Percentiles rank a stretch among this genome's conserved stretches.
These are phyloP conservation scores for Debaryomyces coudertii DNA, from an alignment of 1,139 yeast species.

Conservation along the genomic window DNA sequence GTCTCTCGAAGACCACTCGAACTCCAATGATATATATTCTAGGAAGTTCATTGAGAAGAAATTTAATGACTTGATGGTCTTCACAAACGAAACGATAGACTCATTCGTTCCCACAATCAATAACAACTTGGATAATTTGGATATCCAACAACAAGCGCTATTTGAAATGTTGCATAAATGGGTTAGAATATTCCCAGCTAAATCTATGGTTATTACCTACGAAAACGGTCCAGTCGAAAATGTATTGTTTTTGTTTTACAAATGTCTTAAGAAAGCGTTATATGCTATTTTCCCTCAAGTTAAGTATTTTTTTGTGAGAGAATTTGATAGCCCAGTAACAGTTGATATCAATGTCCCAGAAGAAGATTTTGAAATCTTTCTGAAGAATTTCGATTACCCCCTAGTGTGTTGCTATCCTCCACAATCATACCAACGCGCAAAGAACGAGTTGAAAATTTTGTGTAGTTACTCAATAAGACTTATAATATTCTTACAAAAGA, in stretches of 20 bases:
- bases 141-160: slow-evolving; percentile 38
- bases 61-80: slow-evolving; percentile 29
- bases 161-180: slow-evolving; percentile 43
- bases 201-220: slow-evolving; percentile 26
- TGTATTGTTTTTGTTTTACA: slow-evolving; percentile 38
- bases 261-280: slow-evolving; percentile 38
- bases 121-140: slow-evolving; percentile 28
- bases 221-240: slow-evolving; percentile 36
- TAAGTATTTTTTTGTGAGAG: slow-evolving; percentile 44
- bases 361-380: slow-evolving; percentile 32
- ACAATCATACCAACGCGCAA: slow-evolving; percentile 22
- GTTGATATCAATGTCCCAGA: slow-evolving; percentile 37
- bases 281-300: slow-evolving; percentile 47
- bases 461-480: slow-evolving; percentile 39
- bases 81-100: slow-evolving; percentile 28
- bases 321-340: slow-evolving; percentile 49
- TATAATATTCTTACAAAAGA: slow-evolving; percentile 31
- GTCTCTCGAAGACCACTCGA: background rate
- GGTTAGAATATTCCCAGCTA: slow-evolving; percentile 42
- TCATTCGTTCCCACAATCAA: slow-evolving; percentile 34
- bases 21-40: slow-evolving; percentile 5
- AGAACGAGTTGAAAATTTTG: slow-evolving; percentile 27
- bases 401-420: slow-evolving; percentile 15
- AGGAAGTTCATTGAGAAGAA: slow-evolving; percentile 24
- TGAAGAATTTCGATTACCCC: slow-evolving; percentile 24